These are phyloP conservation scores for Candida jianshihensis DNA, from an alignment of 805 yeast genomes.

Conservation along the genomic window DNA sequence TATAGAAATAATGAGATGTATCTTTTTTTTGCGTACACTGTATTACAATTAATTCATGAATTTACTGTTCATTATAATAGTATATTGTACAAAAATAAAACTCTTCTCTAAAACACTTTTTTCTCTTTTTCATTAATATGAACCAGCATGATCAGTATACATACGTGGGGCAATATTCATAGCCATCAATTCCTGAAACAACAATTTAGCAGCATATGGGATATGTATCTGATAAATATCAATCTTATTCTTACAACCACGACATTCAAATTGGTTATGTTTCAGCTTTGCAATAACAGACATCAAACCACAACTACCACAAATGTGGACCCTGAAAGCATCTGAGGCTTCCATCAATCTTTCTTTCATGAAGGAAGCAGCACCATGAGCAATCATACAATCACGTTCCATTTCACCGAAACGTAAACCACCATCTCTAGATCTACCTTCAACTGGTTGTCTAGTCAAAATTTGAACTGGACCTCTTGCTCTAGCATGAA, in stretches of 20 bases:
- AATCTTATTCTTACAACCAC: slow-evolving; percentile 97
- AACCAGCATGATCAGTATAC: slow-evolving; percentile 76
- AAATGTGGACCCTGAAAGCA: slow-evolving; percentile 95
- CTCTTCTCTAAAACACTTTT: background rate
- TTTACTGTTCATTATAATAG: background rate
- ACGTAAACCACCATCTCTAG: slow-evolving; percentile 98
- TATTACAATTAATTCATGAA: too few species aligned
- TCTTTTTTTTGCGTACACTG: too few species aligned
- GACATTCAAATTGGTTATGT: slow-evolving; percentile 97
- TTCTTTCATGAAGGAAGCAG: slow-evolving; percentile 96
- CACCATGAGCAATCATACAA: slow-evolving; percentile 99
- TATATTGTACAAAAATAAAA: background rate
- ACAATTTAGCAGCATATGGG: slow-evolving; percentile 96
- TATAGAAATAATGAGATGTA: too few species aligned
- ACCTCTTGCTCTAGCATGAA: slow-evolving; percentile 98
- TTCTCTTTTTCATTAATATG: background rate
- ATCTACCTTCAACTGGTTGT: slow-evolving; percentile 99
- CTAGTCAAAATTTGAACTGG: slow-evolving; percentile 96
- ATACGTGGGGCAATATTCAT: slow-evolving; percentile 97
- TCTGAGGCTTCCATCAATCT: slow-evolving; percentile 98
- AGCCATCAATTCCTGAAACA: slow-evolving; percentile 99
- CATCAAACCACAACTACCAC: slow-evolving; percentile 99
- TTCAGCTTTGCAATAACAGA: slow-evolving; percentile 94
- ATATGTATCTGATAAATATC: slow-evolving; percentile 96
- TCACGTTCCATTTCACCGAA: slow-evolving; percentile 99